A percentile compares a stretch with the other conserved stretches of the same genome.
These are phyloP conservation scores for Hibiscus mutabilis DNA, from an alignment of 345 rosid species.

Conservation along the genomic window DNA sequence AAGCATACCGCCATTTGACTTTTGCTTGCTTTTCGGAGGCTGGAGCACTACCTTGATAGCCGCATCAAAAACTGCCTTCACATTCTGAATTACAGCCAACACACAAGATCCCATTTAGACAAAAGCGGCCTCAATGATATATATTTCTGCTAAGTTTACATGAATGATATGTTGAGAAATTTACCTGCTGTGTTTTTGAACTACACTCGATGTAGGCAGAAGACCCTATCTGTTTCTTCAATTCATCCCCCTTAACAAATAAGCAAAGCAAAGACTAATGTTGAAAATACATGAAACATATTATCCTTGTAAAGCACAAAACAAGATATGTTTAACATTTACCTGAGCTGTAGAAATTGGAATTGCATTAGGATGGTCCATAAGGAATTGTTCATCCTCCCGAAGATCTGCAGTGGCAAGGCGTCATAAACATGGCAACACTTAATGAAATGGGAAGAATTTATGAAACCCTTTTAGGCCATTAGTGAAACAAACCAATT, in stretches of 20 bases:
- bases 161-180: neutral
- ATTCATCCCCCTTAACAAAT: conserved; percentile 74
- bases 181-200: neutral
- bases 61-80: conserved; percentile 5
- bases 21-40: neutral
- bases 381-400: neutral
- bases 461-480: neutral
- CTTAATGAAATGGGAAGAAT: neutral
- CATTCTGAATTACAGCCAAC: neutral
- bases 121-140: neutral
- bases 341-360: conserved; percentile 59
- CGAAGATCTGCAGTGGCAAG: neutral
- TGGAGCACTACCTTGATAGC: conserved; percentile 2
- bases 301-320: neutral
- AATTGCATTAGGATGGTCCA: conserved; percentile 7
- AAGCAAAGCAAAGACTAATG: conserved; percentile 1
- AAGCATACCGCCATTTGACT: neutral
- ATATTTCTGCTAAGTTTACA: neutral
- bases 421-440: neutral
- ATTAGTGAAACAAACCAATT: neutral
- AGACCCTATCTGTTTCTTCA: conserved; percentile 74
- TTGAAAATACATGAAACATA: neutral
- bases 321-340: neutral
- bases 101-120: conserved; percentile 14
- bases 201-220: conserved; percentile 43